Percentiles rank a stretch among this genome's conserved stretches.
phyloP scores from a whole-genome alignment of 2,329 filamentous ascomycete genomes.

The Blastomyces gilchristii region DNA sequence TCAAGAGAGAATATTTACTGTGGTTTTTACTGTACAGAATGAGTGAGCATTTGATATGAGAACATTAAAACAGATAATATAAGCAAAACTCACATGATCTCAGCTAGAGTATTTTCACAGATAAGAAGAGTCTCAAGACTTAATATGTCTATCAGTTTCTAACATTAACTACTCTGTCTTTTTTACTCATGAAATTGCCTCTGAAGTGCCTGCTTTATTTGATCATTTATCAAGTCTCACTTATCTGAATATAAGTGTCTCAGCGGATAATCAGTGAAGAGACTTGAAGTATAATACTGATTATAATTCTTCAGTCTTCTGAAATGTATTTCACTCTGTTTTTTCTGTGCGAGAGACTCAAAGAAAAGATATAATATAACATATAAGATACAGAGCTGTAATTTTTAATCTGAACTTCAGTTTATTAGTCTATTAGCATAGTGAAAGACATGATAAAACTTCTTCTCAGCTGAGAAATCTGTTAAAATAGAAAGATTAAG shows the following conservation, averaged over 20 bases:
- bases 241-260: background rate
- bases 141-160: background rate
- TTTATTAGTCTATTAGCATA: slow-evolving; percentile 5
- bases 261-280: slow-evolving; percentile 5
- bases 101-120: background rate
- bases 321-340: background rate
- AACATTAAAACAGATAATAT: background rate
- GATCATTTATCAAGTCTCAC: slow-evolving; percentile 2
- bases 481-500: slow-evolving; percentile 3
- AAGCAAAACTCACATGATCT: slow-evolving; percentile 5
- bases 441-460: slow-evolving; percentile 7
- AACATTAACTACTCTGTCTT: slow-evolving; percentile 7
- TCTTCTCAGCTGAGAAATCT: slow-evolving; percentile 4
- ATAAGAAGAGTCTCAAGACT: background rate
- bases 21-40: slow-evolving; percentile 8
- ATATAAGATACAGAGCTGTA: slow-evolving; percentile 1
- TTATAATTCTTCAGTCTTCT: slow-evolving; percentile 5
- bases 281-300: slow-evolving; percentile 5
- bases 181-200: slow-evolving; percentile 5
- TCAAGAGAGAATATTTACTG: slow-evolving; percentile 7
- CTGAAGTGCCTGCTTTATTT: background rate
- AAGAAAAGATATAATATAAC: slow-evolving; percentile 7
- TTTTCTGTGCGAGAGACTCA: slow-evolving; percentile 1
- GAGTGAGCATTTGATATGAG: background rate
- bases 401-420: slow-evolving; percentile 3